Base-by-base conservation (phyloP, 768 basidiomycete genomes). In the Stropharia rugosoannulata region DNA sequence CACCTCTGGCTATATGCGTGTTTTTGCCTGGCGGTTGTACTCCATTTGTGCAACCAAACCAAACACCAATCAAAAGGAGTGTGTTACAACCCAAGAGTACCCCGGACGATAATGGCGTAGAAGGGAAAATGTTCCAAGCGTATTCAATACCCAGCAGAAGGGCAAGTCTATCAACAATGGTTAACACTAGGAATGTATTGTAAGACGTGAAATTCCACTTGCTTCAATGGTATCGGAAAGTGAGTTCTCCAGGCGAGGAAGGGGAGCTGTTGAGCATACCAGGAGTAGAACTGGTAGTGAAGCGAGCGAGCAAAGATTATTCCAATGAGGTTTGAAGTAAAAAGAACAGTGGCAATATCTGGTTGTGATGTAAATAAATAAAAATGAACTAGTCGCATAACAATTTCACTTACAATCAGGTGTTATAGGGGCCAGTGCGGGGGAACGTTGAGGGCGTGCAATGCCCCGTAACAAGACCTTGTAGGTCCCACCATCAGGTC, bases 221-320 rank as follows among this genome's bases (percentile, higher is more conserved):
- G 90, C 92, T 84, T 89, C 37, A 89, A 15, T 25, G 73, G 27
- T 12, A 80, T 46, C 13, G 89, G 88, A 67, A 83, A 90, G 50
- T 72, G 77, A 4, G 89, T 87, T 66, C 84, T 84, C 81, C 86
- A 95, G 3, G 83, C 75, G 27, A 98, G 70, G 66, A 95, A 87
- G 1, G 96, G 93, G 35, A 96, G 69, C 63, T 95, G 93, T 54
- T 91, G 88, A 9, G 89, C 92, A 68, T 98, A 98, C 97, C 97
- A 99, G 5, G 91, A 87, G 69, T 97, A 97, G 71, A 99, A 99
- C 62, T 99, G 97, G 68, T 98, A 98, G 68, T 99, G 97, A 42
- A 99, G 74, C 9, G 96, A 98, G 16, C 97, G 85, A 18, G 97
- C 93, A 68, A 92, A 97, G 6, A 91, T 59, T 36, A 98, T 89